Base-by-base conservation (phyloP, 768 basidiomycete species). In the Boletus rufocinnamomeus region DNA sequence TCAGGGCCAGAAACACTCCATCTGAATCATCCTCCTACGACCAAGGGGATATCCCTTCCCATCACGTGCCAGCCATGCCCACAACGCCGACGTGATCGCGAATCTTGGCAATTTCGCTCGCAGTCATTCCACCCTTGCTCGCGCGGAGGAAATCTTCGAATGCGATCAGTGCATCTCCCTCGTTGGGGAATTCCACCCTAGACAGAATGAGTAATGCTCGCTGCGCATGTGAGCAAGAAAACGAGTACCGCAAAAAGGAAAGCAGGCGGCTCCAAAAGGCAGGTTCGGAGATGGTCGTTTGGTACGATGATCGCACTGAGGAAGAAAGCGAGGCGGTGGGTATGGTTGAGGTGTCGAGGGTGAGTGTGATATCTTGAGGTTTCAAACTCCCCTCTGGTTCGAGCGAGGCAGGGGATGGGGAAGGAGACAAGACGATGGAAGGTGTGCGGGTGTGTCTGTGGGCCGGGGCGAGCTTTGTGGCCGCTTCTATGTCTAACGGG, bases 91-190 rank as follows among this genome's bases (percentile, higher is more conserved):
- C 89, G 23, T 80, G 79, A 71, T 98, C 96, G 49, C 96, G 82
- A 66, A 98, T 94, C 78, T 84, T 91, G 16, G 96, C 96, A 56
- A 97, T 92, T 70, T 98, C 92, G 59, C 80, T 86, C 0, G 93
- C 86, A 19, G 85, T 90, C 66, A 99, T 79, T 28, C 81, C 82
- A 8, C 85, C 87, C 70, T 95, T 95, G 71, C 85, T 87, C 0
- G 88, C 89, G 21, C 84, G 77, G 63, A 98, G 81, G 75, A 93
- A 96, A 55, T 88, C 85, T 74, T 98, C 95, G 75, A 93, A 98
- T 1, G 88, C 91, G 17, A 74, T 71, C 32, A 85, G 78, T 2
- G 84, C 85, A 63, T 95, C 94, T 38, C 77, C 73, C 28, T 82
- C 80, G 35, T 79, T 81, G 25, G 77, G 65, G 62, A 91, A 92